phyloP scores from a whole-genome alignment of 495 filamentous ascomycete species.

The Penicillium riverlandense region DNA sequence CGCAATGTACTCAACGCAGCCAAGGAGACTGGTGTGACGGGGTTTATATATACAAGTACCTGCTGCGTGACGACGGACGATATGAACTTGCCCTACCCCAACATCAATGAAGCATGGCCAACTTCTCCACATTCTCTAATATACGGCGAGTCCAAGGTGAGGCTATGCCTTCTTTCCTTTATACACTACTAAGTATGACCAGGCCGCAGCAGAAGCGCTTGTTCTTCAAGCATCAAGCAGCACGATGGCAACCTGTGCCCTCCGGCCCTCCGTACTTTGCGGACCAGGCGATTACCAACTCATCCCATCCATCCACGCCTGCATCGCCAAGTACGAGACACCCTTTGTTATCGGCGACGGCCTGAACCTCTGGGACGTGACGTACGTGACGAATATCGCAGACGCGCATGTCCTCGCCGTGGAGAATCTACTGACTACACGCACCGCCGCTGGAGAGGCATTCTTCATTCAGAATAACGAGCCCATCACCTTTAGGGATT shows the following conservation, averaged over 20 bases:
- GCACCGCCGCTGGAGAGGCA: conserved; percentile 51
- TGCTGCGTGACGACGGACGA: conserved; percentile 52
- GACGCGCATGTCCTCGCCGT: conserved; percentile 57
- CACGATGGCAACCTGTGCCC: conserved; percentile 43
- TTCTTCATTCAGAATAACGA: conserved; percentile 62
- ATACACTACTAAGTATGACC: not conserved
- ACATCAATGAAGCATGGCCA: conserved; percentile 49
- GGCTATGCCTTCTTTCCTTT: not conserved
- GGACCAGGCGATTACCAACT: conserved; percentile 50
- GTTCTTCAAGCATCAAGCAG: conserved; percentile 43
- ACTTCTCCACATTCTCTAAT: conserved; percentile 39
- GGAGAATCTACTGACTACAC: conserved; percentile 47
- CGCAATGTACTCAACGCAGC: conserved; percentile 48
- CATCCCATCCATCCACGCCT: conserved; percentile 46
- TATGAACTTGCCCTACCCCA: conserved; percentile 39
- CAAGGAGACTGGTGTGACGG: conserved; percentile 36
- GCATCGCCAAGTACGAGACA: conserved; percentile 48
- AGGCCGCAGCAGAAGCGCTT: conserved; percentile 49
- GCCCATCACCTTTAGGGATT: conserved; percentile 52
- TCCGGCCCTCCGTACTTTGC: conserved; percentile 51
- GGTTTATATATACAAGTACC: conserved; percentile 53
- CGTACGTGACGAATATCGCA: conserved; percentile 53
- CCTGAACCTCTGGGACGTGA: conserved; percentile 54
- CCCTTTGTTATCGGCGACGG: conserved; percentile 51
- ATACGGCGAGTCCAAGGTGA: conserved; percentile 55